Conservation (phyloP, 441 rosid genomes). For the Rhodomyrtus psidioides region DNA sequence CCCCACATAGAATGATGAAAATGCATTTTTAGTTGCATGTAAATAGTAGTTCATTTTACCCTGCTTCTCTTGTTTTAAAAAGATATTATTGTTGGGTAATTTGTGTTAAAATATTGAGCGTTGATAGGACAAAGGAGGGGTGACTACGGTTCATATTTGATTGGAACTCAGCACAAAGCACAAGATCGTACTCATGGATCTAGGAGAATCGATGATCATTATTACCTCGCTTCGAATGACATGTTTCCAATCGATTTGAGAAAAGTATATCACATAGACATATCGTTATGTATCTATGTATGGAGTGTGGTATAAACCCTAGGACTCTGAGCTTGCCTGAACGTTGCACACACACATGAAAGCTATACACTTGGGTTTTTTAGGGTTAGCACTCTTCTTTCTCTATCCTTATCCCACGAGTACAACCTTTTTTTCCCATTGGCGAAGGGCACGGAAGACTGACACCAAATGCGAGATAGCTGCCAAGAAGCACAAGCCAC, state of each 20-base stretch:
- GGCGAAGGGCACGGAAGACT: too few relatives aligned
- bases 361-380: not conserved
- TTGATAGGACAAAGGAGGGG: not conserved
- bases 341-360: not conserved
- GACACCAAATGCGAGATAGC: too few relatives aligned
- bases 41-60: too few relatives aligned
- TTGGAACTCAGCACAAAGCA: not conserved
- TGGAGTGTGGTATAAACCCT: not conserved
- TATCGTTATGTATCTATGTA: not conserved
- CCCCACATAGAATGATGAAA: too few relatives aligned
- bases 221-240: not conserved
- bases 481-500: too few relatives aligned
- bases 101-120: not conserved
- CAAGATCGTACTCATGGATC: not conserved
- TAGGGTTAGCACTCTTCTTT: too few relatives aligned
- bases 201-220: not conserved
- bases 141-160: not conserved
- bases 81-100: not conserved
- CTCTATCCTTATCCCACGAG: too few relatives aligned
- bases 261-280: not conserved
- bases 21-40: too few relatives aligned
- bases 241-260: not conserved
- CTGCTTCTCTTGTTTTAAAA: not conserved
- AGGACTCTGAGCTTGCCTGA: not conserved
- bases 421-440: too few relatives aligned